A percentile compares a stretch with the other conserved stretches of the same genome.
Conservation (phyloP, 2,329 filamentous ascomycete genomes). For the Scopulariopsis brevicaulis region DNA sequence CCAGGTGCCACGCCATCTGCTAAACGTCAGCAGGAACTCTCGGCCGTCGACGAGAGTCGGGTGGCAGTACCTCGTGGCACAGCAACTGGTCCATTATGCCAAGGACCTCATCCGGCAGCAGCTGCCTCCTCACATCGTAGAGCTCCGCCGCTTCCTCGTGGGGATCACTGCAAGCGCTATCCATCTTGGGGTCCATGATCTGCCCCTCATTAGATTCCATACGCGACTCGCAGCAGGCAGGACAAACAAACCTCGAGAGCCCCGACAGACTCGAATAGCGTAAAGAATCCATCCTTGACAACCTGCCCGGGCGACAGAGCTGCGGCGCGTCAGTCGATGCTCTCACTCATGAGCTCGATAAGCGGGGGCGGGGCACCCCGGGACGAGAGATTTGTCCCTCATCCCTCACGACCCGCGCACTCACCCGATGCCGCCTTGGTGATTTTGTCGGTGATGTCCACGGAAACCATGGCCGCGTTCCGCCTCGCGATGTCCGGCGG, state of each 20-base stretch:
- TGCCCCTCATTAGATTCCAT: conserved; percentile 22
- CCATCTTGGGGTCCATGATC: conserved; percentile 99
- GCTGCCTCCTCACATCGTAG: conserved; percentile 58
- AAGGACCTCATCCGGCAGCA: conserved; percentile 70
- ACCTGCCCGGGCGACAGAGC: conserved; percentile 71
- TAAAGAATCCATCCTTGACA: conserved; percentile 89
- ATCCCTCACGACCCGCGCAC: conserved; percentile 11
- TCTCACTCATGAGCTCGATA: neutral
- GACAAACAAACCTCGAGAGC: conserved; percentile 53
- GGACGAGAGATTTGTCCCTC: neutral
- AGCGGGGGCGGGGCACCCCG: neutral
- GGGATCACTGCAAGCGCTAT: conserved; percentile 73
- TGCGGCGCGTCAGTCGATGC: conserved; percentile 24
- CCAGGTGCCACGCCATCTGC: conserved; percentile 91
- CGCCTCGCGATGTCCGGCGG: neutral
- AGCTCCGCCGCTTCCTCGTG: conserved; percentile 75
- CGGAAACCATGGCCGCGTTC: conserved; percentile 38
- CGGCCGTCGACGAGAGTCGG: neutral
- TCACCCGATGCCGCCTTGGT: conserved; percentile 38
- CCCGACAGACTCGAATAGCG: conserved; percentile 86
- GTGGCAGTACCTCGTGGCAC: conserved; percentile 63
- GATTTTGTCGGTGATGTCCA: conserved; percentile 49
- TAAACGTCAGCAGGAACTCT: neutral
- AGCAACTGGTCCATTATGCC: conserved; percentile 92
- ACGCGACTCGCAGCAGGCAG: neutral